Conservation (phyloP, 345 rosid genomes). For the Psidium friedrichsthalianum region DNA sequence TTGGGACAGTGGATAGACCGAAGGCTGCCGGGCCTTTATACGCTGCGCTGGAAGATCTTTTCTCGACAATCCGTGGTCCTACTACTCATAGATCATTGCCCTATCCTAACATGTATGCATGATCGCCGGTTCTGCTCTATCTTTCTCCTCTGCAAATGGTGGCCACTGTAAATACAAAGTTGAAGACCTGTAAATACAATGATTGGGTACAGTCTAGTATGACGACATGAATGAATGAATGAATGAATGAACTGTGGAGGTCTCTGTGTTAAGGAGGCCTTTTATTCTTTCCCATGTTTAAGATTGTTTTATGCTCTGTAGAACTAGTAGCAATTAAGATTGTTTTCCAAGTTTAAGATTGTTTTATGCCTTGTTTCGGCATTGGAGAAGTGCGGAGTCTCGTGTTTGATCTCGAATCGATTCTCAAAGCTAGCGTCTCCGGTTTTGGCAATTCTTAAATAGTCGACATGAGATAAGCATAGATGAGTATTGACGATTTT, state of each 20-base stretch:
- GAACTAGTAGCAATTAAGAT: neutral
- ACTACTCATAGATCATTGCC: constrained; percentile 4
- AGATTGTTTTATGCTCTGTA: neutral
- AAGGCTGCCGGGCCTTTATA: constrained; percentile 90
- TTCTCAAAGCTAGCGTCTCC: neutral
- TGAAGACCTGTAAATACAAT: neutral
- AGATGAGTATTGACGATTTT: neutral
- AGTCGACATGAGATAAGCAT: neutral
- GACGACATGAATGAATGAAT: neutral
- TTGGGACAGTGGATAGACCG: constrained; percentile 73
- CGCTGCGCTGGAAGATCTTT: constrained; percentile 53
- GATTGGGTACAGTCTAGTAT: neutral
- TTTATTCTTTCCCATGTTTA: neutral
- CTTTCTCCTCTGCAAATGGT: neutral
- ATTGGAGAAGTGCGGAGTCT: neutral
- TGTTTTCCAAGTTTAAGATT: neutral
- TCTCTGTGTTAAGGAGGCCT: neutral
- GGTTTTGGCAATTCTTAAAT: neutral
- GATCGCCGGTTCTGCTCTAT: neutral
- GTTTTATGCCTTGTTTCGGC: neutral
- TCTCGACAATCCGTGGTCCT: constrained; percentile 13
- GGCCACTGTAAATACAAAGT: neutral
- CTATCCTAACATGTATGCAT: constrained; percentile 10
- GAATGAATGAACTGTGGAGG: neutral
- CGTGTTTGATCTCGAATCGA: neutral